Conservation (phyloP, 2,329 filamentous ascomycete species). For the Mollisiaceae sp. region DNA sequence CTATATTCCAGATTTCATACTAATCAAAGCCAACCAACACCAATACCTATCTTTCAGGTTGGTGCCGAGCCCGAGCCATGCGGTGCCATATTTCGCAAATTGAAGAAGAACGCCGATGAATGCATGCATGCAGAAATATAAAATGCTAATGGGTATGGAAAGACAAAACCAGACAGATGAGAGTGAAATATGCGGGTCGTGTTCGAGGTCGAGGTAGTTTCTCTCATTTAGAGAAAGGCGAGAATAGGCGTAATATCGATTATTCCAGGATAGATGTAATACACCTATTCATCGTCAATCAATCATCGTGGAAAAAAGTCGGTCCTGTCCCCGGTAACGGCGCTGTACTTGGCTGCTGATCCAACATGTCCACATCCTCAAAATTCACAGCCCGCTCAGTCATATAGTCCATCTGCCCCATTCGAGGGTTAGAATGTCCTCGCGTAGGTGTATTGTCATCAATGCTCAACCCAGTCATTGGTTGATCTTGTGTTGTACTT, state of each 20-base stretch:
- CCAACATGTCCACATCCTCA: constrained; percentile 33
- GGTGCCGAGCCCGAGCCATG: constrained; percentile 8
- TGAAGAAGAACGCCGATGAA: constrained; percentile 1
- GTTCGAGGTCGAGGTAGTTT: neutral
- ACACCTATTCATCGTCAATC: too few relatives aligned
- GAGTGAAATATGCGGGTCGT: neutral
- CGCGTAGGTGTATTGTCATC: constrained; percentile 6
- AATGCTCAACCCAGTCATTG: constrained; percentile 33
- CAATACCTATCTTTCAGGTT: constrained; percentile 4
- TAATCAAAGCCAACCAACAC: constrained; percentile 1
- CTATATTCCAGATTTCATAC: neutral
- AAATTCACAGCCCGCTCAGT: neutral
- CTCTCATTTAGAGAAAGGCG: neutral
- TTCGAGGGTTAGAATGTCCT: neutral
- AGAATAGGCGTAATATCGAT: too few relatives aligned
- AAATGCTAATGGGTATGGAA: constrained; percentile 4
- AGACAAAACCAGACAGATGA: neutral
- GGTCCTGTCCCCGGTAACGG: constrained; percentile 37
- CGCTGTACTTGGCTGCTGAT: constrained; percentile 40
- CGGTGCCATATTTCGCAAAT: neutral
- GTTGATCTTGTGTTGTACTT: constrained; percentile 33
- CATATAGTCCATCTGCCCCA: neutral
- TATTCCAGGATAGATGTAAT: too few relatives aligned
- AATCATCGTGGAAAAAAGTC: constrained; percentile 42
- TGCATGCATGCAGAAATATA: neutral